A percentile compares a stretch with the other conserved stretches of the same genome.
Evolutionary conservation across 139 green algal genomes (phyloP).

Genomic region (Gonium pectorale): DNA sequence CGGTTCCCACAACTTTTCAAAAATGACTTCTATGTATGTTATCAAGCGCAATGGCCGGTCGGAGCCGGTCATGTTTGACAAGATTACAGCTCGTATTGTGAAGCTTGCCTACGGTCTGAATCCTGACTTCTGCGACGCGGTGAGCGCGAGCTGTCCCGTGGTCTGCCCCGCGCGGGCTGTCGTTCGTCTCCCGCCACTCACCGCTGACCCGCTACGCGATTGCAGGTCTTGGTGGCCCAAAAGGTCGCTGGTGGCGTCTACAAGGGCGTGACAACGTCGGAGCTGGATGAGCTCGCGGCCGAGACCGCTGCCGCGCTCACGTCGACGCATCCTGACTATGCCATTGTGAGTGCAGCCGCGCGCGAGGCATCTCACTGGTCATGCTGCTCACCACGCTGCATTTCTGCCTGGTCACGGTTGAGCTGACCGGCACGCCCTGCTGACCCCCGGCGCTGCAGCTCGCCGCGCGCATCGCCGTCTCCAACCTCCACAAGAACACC

Average conservation of each 20-base stretch:
- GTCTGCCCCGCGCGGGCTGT: slow-evolving; percentile 3
- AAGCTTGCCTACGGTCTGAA: slow-evolving; percentile 98
- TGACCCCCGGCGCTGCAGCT: slow-evolving; percentile 93
- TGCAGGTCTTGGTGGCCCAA: slow-evolving; percentile 96
- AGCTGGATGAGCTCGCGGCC: slow-evolving; percentile 98
- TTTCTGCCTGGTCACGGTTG: not conserved
- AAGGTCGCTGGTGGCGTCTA: slow-evolving; percentile 97
- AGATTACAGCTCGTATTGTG: slow-evolving; percentile 97
- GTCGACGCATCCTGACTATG: slow-evolving; percentile 98
- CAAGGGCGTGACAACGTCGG: slow-evolving; percentile 95
- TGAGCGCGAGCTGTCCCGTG: slow-evolving; percentile 49
- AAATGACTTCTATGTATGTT: slow-evolving; percentile 86
- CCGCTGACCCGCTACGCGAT: not conserved
- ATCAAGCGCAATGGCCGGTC: slow-evolving; percentile 92
- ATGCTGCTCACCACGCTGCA: not conserved
- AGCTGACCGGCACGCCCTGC: not conserved
- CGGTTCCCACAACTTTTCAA: slow-evolving; percentile 4
- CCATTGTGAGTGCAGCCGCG: slow-evolving; percentile 75
- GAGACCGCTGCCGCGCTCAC: slow-evolving; percentile 99
- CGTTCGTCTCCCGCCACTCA: slow-evolving; percentile 5
- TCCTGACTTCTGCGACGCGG: slow-evolving; percentile 94
- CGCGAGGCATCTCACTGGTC: too few species aligned
- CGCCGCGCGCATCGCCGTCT: slow-evolving; percentile 97
- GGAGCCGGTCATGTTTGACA: slow-evolving; percentile 97
- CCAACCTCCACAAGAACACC: slow-evolving; percentile 99